A percentile compares a stretch with the other conserved stretches of the same genome.
Conservation (phyloP, 1,284 basidiomycete genomes). For the Naganishia sp. region DNA sequence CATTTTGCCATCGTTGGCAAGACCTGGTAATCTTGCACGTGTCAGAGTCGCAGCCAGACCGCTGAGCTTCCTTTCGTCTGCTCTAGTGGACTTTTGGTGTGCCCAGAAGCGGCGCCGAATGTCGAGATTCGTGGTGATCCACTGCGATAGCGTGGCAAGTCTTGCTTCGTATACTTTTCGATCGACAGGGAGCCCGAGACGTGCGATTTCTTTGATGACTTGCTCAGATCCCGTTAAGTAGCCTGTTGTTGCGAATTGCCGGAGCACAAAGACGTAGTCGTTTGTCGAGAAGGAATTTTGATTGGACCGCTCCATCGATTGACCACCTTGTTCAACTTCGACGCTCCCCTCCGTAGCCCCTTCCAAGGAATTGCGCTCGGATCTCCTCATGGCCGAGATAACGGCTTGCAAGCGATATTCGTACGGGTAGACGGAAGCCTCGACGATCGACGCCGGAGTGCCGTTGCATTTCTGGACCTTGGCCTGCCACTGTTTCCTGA, state of each 20-base stretch:
- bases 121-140: slow-evolving; percentile 22
- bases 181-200: slow-evolving; percentile 11
- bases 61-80: slow-evolving; percentile 5
- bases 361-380: slow-evolving; percentile 13
- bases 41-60: slow-evolving; percentile 4
- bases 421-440: slow-evolving; percentile 26
- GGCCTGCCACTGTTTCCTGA: slow-evolving; percentile 13
- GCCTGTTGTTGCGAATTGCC: slow-evolving; percentile 26
- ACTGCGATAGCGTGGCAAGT: slow-evolving; percentile 20
- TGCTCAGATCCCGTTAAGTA: slow-evolving; percentile 28
- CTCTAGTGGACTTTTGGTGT: slow-evolving; percentile 5
- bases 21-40: slow-evolving; percentile 10
- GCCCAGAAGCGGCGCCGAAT: slow-evolving; percentile 24
- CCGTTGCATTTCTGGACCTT: slow-evolving; percentile 8
- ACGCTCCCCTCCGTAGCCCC: not conserved
- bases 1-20: slow-evolving; percentile 2
- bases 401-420: slow-evolving; percentile 30
- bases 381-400: slow-evolving; percentile 20
- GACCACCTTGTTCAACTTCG: not conserved
- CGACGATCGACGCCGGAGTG: slow-evolving; percentile 6
- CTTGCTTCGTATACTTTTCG: slow-evolving; percentile 27
- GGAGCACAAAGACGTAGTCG: slow-evolving; percentile 32
- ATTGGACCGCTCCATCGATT: slow-evolving; percentile 1
- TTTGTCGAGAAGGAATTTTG: slow-evolving; percentile 20
- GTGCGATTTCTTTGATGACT: slow-evolving; percentile 32